A percentile compares a stretch with the other conserved stretches of the same genome.
Evolutionary conservation across 176 grass and related monocot genomes (phyloP).

Genomic region (Puya raimondii): DNA sequence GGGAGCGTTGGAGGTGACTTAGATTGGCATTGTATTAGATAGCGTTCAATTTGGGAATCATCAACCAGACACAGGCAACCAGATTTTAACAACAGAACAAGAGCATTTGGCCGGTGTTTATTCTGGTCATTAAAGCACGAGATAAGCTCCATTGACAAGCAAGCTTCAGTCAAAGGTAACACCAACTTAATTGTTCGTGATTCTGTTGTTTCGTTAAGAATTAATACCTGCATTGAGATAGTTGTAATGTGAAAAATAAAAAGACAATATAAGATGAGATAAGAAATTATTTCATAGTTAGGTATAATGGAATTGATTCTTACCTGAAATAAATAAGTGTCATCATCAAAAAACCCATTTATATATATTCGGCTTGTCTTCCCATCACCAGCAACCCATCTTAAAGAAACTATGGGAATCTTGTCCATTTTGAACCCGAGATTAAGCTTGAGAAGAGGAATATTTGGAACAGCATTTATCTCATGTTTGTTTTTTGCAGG

Average conservation of each 20-base stretch:
- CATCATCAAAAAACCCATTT: conserved; percentile 62
- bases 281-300: not conserved
- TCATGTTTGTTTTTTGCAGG: conserved; percentile 17
- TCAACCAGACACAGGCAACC: conserved; percentile 68
- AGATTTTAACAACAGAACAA: conserved; percentile 81
- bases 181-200: conserved; percentile 71
- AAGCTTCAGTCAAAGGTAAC: conserved; percentile 73
- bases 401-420: conserved; percentile 62
- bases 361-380: conserved; percentile 65
- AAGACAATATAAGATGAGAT: not conserved
- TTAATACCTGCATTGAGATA: conserved; percentile 52
- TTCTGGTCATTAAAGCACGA: conserved; percentile 54
- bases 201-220: conserved; percentile 73
- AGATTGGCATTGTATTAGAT: conserved; percentile 64
- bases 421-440: conserved; percentile 89
- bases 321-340: conserved; percentile 56
- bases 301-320: not conserved
- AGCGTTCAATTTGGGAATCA: conserved; percentile 78
- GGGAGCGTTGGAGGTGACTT: conserved; percentile 68
- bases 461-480: conserved; percentile 31
- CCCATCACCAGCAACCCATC: conserved; percentile 47
- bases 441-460: conserved; percentile 85
- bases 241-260: not conserved
- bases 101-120: conserved; percentile 52
- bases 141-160: conserved; percentile 61